Conservation (phyloP, 108 stramenopile species). For the Pseudonitzschia pungens region DNA sequence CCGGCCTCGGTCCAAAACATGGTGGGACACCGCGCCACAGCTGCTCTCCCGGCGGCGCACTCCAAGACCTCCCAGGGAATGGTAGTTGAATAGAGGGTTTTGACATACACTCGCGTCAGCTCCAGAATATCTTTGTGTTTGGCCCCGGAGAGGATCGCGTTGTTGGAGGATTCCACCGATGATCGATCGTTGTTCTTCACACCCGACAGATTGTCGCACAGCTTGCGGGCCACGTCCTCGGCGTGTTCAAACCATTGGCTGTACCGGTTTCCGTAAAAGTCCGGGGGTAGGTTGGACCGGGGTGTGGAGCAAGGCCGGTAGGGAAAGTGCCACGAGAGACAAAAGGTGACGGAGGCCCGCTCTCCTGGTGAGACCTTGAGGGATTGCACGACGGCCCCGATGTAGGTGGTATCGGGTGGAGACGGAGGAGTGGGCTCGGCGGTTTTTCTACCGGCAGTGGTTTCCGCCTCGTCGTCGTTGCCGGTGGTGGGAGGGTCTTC, state of each 20-base stretch:
- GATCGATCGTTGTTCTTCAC: too few species aligned
- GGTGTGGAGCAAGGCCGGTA: constrained; percentile 13
- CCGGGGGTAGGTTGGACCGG: constrained; percentile 8
- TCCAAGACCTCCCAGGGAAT: constrained; percentile 23
- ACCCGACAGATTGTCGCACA: background rate
- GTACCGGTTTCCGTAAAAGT: constrained; percentile 11
- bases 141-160: too few species aligned
- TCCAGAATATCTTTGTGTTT: background rate
- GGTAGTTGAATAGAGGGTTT: constrained; percentile 15
- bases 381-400: constrained; percentile 17
- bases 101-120: constrained; percentile 13
- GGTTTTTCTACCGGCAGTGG: too few species aligned
- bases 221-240: constrained; percentile 2
- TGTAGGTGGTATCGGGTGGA: constrained; percentile 4
- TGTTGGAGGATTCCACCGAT: too few species aligned
- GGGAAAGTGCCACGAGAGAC: constrained; percentile 22
- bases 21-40: constrained; percentile 13
- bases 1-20: constrained; percentile 24
- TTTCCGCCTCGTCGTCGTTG: background rate
- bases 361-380: background rate
- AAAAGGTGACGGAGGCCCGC: background rate
- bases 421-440: constrained; percentile 6
- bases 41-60: constrained; percentile 8
- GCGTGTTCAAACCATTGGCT: constrained; percentile 7
- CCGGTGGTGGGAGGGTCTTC: background rate